Conservation (phyloP, 495 filamentous ascomycete genomes). For the Rhizodiscina lignyota region DNA sequence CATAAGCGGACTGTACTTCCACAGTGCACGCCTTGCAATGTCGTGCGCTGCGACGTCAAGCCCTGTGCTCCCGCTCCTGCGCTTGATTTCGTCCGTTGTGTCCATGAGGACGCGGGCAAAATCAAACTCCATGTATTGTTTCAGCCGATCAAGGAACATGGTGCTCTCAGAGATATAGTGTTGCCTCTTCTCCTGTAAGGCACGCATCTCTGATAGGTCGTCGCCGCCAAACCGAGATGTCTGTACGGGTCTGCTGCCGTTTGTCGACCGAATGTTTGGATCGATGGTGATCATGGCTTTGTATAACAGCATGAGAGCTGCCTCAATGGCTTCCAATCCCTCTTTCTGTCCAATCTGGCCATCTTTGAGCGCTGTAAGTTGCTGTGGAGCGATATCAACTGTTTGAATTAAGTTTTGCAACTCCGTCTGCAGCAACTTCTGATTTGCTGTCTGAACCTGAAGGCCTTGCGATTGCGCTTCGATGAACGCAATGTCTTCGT, state of each 20-base stretch:
- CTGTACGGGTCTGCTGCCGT: too few species aligned
- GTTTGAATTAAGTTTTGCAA: conserved; percentile 66
- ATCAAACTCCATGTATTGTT: conserved; percentile 61
- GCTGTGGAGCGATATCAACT: conserved; percentile 62
- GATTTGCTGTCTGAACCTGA: conserved; percentile 92
- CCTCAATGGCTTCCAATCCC: conserved; percentile 61
- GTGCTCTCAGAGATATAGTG: conserved; percentile 57
- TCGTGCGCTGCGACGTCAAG: conserved; percentile 35
- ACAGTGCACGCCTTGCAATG: conserved; percentile 41
- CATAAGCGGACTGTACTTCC: conserved; percentile 70
- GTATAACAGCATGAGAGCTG: conserved; percentile 62
- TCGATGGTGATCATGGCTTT: conserved; percentile 94
- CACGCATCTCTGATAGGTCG: conserved; percentile 80
- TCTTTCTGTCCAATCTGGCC: conserved; percentile 53
- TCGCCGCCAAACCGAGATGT: conserved; percentile 60
- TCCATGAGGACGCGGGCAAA: conserved; percentile 60
- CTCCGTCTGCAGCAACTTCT: conserved; percentile 83
- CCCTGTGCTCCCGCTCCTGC: conserved; percentile 15
- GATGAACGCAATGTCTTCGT: conserved; percentile 91
- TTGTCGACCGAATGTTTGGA: conserved; percentile 41
- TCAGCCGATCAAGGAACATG: conserved; percentile 58
- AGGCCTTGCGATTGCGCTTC: conserved; percentile 93
- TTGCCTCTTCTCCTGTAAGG: conserved; percentile 84
- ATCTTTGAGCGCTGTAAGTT: conserved; percentile 55
- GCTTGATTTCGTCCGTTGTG: conserved; percentile 34